Base-by-base conservation (phyloP, 441 rosid species). In the Brassica balearica region DNA sequence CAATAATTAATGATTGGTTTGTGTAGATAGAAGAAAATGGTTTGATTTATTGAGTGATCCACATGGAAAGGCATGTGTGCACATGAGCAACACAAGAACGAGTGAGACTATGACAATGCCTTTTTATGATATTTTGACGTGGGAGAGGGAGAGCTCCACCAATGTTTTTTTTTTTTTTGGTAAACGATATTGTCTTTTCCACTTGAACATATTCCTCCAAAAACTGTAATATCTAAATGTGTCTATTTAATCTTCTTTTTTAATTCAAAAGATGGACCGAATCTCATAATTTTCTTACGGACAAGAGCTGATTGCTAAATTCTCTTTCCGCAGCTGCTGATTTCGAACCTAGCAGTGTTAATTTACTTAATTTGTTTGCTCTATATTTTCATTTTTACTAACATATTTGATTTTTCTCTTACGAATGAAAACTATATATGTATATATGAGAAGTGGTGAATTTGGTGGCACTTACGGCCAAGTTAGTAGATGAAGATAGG, bases 51-150 rank as follows among this genome's bases (percentile, higher is more conserved):
- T 20, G 51, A 59, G 72, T 65, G 56, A 66, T 46, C 73, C 69
- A 67, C 73, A 72, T 78, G 77, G 22, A 78, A 67, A 29, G 77
- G 69, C 73, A 72, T 77, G 77, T 77, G 77, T 78, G 73, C 77
- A 67, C 81, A 78, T 60, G 81, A 78, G 46, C 41, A 68, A 68
- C 70, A 68, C 61, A 68, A 61, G 77, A 78, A 27, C 34, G 48
- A 46, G 65, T 27, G 48, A 67, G 19, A 48, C 56, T 61, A 69
- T 59, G 63, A 20, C 27, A 11, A 73, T 73, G 69, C 65, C 61
- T 68, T 73, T 43, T 67, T 10, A 56, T 58, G 55, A 78, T 19
- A 66, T 67, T 59, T 67, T 11, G 73, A 78, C 77, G 69, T 61
- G 74, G 67, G 32, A 61, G 60, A 71, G 25, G 15, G 65, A 11